A percentile compares a stretch with the other conserved stretches of the same genome.
phyloP scores from a whole-genome alignment of 2,329 filamentous ascomycete genomes.

The Beauveria sp. region DNA sequence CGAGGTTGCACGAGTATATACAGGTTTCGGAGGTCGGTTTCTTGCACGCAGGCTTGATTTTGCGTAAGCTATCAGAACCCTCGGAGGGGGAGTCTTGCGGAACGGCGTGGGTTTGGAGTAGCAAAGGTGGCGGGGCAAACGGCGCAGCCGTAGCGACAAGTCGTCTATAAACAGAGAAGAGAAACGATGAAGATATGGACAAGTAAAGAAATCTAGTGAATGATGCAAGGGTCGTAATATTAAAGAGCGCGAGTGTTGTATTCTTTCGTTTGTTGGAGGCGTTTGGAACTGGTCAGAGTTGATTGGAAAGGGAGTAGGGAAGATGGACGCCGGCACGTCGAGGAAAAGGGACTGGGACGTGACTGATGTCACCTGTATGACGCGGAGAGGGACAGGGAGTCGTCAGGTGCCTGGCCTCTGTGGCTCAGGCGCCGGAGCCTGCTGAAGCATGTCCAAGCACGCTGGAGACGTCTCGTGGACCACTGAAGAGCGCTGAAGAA shows the following conservation, averaged over 20 bases:
- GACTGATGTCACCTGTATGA: slow-evolving; percentile 12
- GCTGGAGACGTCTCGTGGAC: not conserved
- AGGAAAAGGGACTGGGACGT: not conserved
- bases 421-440: not conserved
- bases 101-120: not conserved
- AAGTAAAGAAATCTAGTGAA: slow-evolving; percentile 7
- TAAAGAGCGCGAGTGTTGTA: not conserved
- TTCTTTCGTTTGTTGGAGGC: not conserved
- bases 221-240: not conserved
- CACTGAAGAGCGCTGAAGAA: not conserved
- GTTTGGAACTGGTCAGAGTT: not conserved
- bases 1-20: not conserved
- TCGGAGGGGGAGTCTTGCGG: not conserved
- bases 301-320: not conserved
- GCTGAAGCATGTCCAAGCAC: not conserved
- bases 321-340: not conserved
- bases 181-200: not conserved
- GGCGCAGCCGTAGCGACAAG: slow-evolving; percentile 2
- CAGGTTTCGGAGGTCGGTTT: not conserved
- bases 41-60: not conserved
- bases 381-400: not conserved
- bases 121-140: not conserved
- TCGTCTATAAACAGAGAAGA: not conserved
- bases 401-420: not conserved
- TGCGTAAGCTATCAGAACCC: not conserved